These are phyloP conservation scores for Fremontodendron californicum DNA, from an alignment of 345 rosid species.

Conservation along the genomic window DNA sequence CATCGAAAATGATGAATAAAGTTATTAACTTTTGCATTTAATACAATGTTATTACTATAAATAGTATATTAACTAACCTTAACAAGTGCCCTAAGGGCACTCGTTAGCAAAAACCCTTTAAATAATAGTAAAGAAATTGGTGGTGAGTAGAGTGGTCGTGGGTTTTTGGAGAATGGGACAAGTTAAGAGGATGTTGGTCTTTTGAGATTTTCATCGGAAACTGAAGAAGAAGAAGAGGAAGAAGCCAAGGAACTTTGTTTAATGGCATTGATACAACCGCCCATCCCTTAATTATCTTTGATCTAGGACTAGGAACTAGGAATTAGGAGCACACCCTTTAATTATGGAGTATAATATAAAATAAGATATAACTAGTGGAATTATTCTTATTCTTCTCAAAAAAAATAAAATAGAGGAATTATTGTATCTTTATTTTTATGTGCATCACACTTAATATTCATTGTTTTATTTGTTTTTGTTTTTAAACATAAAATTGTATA, in stretches of 20 bases:
- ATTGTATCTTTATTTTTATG: not conserved
- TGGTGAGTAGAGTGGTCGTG: slow-evolving; percentile 49
- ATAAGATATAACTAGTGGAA: not conserved
- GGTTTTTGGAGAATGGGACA: slow-evolving; percentile 70
- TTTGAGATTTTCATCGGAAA: slow-evolving; percentile 54
- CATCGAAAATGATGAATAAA: no score
- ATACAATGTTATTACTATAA: no score
- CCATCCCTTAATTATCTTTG: slow-evolving; percentile 9
- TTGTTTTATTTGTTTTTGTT: no score
- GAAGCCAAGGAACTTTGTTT: slow-evolving; percentile 12
- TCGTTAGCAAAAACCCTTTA: no score
- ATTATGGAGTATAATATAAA: not conserved
- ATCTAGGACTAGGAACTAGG: not conserved
- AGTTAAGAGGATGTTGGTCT: slow-evolving; percentile 61
- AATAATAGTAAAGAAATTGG: not conserved
- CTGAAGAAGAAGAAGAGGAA: slow-evolving; percentile 24
- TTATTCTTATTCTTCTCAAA: not conserved
- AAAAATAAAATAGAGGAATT: not conserved
- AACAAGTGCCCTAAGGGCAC: no score
- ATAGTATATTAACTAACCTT: no score
- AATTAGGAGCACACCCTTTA: slow-evolving; percentile 5
- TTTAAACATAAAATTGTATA: no score
- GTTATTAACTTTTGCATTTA: no score
- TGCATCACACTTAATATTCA: no score
- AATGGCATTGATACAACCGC: slow-evolving; percentile 19